Base-by-base conservation (phyloP, 2,329 filamentous ascomycete species). In the Lithohypha guttulata region DNA sequence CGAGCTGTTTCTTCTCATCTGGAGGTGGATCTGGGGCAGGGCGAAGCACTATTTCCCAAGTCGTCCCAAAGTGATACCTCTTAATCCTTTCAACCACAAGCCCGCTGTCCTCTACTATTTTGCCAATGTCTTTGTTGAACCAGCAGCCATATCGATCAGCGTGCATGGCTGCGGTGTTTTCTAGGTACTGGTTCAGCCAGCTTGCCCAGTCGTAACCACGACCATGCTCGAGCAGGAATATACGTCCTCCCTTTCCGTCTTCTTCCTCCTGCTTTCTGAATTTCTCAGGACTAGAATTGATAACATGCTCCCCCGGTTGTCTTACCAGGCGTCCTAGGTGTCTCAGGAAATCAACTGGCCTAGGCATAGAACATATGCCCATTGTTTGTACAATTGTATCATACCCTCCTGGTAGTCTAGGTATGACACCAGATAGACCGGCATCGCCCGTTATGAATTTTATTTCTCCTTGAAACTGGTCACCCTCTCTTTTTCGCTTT, bases 61-160 rank as follows among this genome's bases (percentile, higher is more conserved):
- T 66, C 19, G 65, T 69, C 21, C 66, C 66, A 49, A 68, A 56
- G 55, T 69, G 63, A 36, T 48, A 51, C 28, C 66, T 52, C 45
- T 61, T 59, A 45, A 61, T 57, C 49, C 64, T 62, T 29, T 68
- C 62, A 36, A 70, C 52, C 48, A 64, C 61, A 46, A 70, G 48
- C 19, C 65, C 66, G 48, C 65, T 68, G 23, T 64, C 55, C 38
- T 53, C 48, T n/a, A 70, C 58, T 46, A 70, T 62, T 39, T 58
- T 54, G 22, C 62, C 64, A 32, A 70, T 67, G 57, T 70, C 66
- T 26, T 65, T 59, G 52, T 70, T 70, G 59, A 63, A 69, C 66
- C 67, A 70, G 51, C 67, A 70, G 11, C 67, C 67, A 54, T 68
- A 64, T n/a, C 59, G 55, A 45, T 67, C 56, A 22, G 67, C 67